These are phyloP conservation scores for Aaosphaeria arxii DNA, from an alignment of 2,329 filamentous ascomycete species.

Conservation along the genomic window DNA sequence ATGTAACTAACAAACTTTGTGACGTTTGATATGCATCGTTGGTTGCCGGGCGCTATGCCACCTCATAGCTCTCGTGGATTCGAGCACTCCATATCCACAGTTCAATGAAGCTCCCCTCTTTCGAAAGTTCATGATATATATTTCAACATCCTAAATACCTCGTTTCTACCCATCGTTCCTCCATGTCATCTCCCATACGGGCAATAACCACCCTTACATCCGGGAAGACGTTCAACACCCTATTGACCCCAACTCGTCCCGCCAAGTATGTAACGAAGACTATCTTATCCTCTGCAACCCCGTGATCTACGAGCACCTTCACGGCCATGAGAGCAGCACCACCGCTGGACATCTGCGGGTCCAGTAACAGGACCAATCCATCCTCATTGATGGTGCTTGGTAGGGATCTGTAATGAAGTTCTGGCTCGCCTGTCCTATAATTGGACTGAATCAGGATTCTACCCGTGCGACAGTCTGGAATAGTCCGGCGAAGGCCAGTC, in stretches of 20 bases:
- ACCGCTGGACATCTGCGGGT: slow-evolving; percentile 92
- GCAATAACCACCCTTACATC: slow-evolving; percentile 83
- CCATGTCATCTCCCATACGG: slow-evolving; percentile 74
- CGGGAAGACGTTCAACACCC: slow-evolving; percentile 85
- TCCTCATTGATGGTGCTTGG: slow-evolving; percentile 68
- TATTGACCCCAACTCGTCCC: slow-evolving; percentile 77
- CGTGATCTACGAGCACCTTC: slow-evolving; percentile 91
- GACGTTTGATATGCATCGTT: no score
- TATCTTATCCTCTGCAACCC: slow-evolving; percentile 78
- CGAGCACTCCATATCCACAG: no score
- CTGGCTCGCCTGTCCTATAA: slow-evolving; percentile 68
- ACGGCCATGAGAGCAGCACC: slow-evolving; percentile 89
- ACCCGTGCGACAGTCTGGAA: slow-evolving; percentile 88
- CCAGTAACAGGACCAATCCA: slow-evolving; percentile 79
- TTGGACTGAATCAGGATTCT: slow-evolving; percentile 90
- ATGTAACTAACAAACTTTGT: no score
- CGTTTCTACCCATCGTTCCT: slow-evolving; percentile 86
- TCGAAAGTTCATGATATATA: neutral
- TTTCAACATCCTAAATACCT: slow-evolving; percentile 81
- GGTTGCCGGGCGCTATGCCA: no score
- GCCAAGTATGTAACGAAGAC: slow-evolving; percentile 93
- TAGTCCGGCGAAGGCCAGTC: slow-evolving; percentile 80
- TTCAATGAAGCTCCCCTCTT: no score
- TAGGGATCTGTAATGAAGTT: slow-evolving; percentile 84
- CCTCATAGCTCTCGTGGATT: no score